These are phyloP conservation scores for Geosmithia putterillii DNA, from an alignment of 2,329 filamentous ascomycete species.

Conservation along the genomic window DNA sequence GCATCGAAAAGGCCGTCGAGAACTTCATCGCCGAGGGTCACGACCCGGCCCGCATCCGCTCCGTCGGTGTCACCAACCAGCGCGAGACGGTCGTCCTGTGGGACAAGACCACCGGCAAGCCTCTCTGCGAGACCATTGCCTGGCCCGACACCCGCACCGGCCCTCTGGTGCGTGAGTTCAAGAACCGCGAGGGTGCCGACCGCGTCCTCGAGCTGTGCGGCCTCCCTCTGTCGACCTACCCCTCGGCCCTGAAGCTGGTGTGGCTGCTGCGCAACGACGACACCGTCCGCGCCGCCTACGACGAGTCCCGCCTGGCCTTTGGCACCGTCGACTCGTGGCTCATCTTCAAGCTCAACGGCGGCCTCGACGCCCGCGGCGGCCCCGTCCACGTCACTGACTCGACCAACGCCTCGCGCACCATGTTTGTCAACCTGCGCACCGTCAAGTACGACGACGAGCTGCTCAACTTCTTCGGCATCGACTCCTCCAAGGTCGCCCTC, in stretches of 20 bases:
- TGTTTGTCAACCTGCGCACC: slow-evolving; percentile 76
- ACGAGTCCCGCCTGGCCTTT: slow-evolving; percentile 59
- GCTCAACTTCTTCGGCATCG: slow-evolving; percentile 62
- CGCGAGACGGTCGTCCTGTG: slow-evolving; percentile 72
- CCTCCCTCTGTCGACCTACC: slow-evolving; percentile 70
- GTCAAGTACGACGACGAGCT: slow-evolving; percentile 63
- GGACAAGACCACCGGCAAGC: slow-evolving; percentile 65
- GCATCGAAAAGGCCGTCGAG: slow-evolving; percentile 62
- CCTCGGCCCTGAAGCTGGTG: slow-evolving; percentile 64
- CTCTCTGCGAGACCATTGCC: slow-evolving; percentile 70
- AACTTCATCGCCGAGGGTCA: slow-evolving; percentile 58
- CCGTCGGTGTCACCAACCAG: slow-evolving; percentile 74
- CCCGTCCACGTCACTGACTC: slow-evolving; percentile 65
- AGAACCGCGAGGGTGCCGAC: slow-evolving; percentile 51
- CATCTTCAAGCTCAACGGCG: slow-evolving; percentile 67
- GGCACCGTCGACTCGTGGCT: slow-evolving; percentile 80
- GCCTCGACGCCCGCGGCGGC: slow-evolving; percentile 54
- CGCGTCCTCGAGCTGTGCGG: slow-evolving; percentile 58
- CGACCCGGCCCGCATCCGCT: slow-evolving; percentile 54
- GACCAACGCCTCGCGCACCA: slow-evolving; percentile 73
- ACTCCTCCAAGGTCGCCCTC: slow-evolving; percentile 55
- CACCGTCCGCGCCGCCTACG: slow-evolving; percentile 57
- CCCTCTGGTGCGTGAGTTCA: slow-evolving; percentile 60
- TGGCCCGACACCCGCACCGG: slow-evolving; percentile 74
- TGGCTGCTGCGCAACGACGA: slow-evolving; percentile 63